Base-by-base conservation (phyloP, 1,284 basidiomycete genomes). In the Cryptococcus sp. region DNA sequence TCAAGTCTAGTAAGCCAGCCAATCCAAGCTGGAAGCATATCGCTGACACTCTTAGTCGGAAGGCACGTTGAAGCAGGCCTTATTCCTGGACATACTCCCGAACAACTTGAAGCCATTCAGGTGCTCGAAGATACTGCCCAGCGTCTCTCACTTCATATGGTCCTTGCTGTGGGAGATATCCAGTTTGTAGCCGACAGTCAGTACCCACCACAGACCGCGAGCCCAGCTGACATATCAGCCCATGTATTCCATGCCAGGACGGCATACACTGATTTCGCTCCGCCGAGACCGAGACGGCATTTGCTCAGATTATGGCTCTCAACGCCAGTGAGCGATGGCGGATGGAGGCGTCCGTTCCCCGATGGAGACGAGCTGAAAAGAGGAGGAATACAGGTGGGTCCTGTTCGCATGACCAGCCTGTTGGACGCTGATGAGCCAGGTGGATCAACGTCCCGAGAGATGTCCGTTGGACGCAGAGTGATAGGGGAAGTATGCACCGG, bases 221-320 rank as follows among this genome's bases (percentile, higher is more conserved):
- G 3, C 46, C 46, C 28, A 59, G 57, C 45, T 10, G 13, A 44
- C 41, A 41, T 24, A 9, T 13, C 37, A 61, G 63, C 68, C 4
- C 74, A 75, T 55, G 70, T 74, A 44, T 58, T 76, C 49, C 75
- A 77, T 50, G 73, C 75, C 0, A 62, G 76, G 25, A 76, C 76
- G 3, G 76, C 74, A 25, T 77, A 76, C 62, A 66, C 63, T 49
- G 76, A 77, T 54, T 65, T 73, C 34, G 61, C 66, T 1, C 69
- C 75, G 0, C 75, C 75, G 1, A 58, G 57, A 0, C 74, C 74
- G 0, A 59, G 75, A 7, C 61, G 76, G n/a, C 76, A 78, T 56
- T 66, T 78, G 42, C 67, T 77, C 39, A 65, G 76, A n/a, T 62
- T 78, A 13, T 77, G 76, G 76, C n/a, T n/a, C n/a, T n/a, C n/a